phyloP scores from a whole-genome alignment of 768 basidiomycete genomes.

The Termitomyces eurrhizus region DNA sequence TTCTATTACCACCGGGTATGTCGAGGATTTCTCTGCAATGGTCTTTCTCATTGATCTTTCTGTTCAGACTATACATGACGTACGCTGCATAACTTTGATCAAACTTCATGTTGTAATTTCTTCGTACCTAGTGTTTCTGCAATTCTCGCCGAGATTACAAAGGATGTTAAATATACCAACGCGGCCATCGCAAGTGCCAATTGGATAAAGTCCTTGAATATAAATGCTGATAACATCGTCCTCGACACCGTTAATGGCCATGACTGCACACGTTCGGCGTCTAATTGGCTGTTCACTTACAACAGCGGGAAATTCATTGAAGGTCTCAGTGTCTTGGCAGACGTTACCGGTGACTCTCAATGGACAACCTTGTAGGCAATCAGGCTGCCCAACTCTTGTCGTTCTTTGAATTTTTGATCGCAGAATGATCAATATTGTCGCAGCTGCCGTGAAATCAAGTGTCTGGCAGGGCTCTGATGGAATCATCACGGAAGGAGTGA shows the following conservation, averaged over 20 bases:
- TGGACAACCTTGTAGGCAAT: conserved; percentile 38
- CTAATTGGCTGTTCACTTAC: conserved; percentile 49
- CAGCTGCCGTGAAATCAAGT: conserved; percentile 38
- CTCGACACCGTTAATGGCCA: conserved; percentile 44
- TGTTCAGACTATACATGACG: conserved; percentile 13
- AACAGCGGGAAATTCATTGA: conserved; percentile 54
- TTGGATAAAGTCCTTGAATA: conserved; percentile 46
- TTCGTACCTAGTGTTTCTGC: conserved; percentile 37
- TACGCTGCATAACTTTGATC: not conserved
- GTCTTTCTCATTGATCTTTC: not conserved
- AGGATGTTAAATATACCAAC: conserved; percentile 38
- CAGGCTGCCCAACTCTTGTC: not conserved
- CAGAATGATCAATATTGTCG: conserved; percentile 34
- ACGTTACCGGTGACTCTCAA: conserved; percentile 35
- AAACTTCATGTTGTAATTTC: not conserved
- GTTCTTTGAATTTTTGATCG: not conserved
- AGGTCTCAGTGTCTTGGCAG: conserved; percentile 41
- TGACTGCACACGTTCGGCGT: conserved; percentile 43
- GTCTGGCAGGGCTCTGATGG: conserved; percentile 47
- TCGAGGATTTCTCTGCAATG: too few species aligned
- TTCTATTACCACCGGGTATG: conserved; percentile 48
- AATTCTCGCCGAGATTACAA: conserved; percentile 43
- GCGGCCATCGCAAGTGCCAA: conserved; percentile 43
- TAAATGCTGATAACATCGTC: conserved; percentile 35
- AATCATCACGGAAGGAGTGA: conserved; percentile 49